phyloP scores from a whole-genome alignment of 2,329 filamentous ascomycete species.

The Neurospora sp. region DNA sequence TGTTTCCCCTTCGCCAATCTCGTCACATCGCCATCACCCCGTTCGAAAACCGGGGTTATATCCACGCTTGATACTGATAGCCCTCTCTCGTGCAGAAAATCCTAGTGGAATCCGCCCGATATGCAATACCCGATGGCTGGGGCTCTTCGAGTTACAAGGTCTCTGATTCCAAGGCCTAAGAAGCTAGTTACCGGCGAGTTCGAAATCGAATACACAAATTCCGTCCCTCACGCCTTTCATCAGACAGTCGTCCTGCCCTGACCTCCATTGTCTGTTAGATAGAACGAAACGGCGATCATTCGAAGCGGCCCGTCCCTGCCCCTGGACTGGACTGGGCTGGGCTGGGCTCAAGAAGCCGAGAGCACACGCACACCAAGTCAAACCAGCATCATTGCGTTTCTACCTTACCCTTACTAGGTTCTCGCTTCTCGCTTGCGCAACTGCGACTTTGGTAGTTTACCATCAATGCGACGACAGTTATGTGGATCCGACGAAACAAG shows the following conservation, averaged over 20 bases:
- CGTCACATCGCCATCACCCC: neutral
- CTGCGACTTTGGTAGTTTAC: neutral
- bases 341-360: neutral
- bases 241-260: neutral
- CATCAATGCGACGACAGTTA: neutral
- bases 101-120: neutral
- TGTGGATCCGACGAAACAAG: neutral
- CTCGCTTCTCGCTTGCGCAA: neutral
- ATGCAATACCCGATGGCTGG: neutral
- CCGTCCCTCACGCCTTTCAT: neutral
- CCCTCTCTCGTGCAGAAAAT: neutral
- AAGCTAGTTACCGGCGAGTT: neutral
- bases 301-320: neutral
- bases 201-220: neutral
- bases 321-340: neutral
- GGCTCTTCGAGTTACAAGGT: neutral
- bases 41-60: neutral
- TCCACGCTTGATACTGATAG: neutral
- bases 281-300: neutral
- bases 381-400: neutral
- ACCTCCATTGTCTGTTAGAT: neutral
- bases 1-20: neutral
- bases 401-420: neutral
- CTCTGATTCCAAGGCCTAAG: neutral
- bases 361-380: neutral